Base-by-base conservation (phyloP, 2,329 filamentous ascomycete genomes). In the Magnaporthiopsis rhizophila region DNA sequence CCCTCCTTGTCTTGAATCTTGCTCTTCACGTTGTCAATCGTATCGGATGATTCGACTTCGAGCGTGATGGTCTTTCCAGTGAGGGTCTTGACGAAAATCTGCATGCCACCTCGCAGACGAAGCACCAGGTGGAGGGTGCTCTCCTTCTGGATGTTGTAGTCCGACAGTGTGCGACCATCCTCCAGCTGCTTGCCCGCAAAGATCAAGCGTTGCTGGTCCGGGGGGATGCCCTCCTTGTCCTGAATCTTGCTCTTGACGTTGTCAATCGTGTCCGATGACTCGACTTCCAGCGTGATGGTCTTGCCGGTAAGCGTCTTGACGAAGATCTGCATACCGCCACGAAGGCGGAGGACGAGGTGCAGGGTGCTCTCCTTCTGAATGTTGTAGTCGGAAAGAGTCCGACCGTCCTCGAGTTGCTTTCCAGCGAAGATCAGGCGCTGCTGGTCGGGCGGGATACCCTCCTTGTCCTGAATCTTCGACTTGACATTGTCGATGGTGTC, bases 111-210 rank as follows among this genome's bases (percentile, higher is more conserved):
- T 78, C 90, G 89, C 7, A 94, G 86, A 74, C 90, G 88, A 30
- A 94, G 87, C 60, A 94, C 90, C 64, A 94, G 75, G 75, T 94
- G 90, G 1, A 94, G 83, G 0, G 91, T 94, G 0, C 87, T 90
- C 74, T 94, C 91, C 80, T 94, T 94, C 77, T 98, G 94, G 60
- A 97, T 97, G 81, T 97, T 97, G 86, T 97, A 97, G 76, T 97
- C 94, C 62, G 86, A 89, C 0, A 97, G 82, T 0, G 93, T 97
- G 28, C 93, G 90, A 61, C 93, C 93, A 71, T 97, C 92, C 75
- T 97, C 92, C 1, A 97, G 80, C 77, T 97, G 92, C 86, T 97
- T 97, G 66, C 92, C 92, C 61, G 92, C 92, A 68, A 96, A 96
- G 74, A 97, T 96, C 15, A 97, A 80, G 72, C 93, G 92, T 79